Evolutionary conservation across 805 yeast genomes (phyloP), one percentile per base, ranked within the genome.

Genomic region (Candida chilensis): DNA sequence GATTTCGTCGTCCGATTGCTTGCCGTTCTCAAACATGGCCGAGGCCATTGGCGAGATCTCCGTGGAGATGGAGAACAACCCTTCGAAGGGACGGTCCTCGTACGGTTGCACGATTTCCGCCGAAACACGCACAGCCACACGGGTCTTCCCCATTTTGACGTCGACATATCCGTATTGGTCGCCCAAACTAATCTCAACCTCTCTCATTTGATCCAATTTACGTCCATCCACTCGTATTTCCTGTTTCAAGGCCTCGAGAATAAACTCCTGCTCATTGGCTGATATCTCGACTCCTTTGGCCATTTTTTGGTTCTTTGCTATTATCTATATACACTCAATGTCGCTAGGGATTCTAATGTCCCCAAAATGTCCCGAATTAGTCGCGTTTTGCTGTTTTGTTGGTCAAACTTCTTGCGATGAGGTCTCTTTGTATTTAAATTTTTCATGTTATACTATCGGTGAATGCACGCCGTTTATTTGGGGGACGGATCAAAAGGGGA

Each of bases 21-120:
- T 67, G 17, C 77, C 78, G 42, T 74, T 75, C 43, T 88, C 95
- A 50, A 86, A 87, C 41, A 74, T 66, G 1, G 94, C 79, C 4
- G 87, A 77, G 1, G 96, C 95, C 86, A 90, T 80, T 11, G 96
- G 84, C 14, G 87, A 72, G 26, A 84, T 74, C 45, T 92, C 97
- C 2, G 95, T 82, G 29, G 81, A 73, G 10, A 92, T 87, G 16
- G 71, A 64, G 49, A 92, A 87, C 3, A 82, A 45, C 2, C 98
- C 98, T 53, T 92, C 98, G 49, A 85, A 90, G 0, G 96, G 96
- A 32, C 95, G 67, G 41, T 88, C 94, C 29, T 86, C 95, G 38
- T 68, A 79, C 1, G 98, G 98, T 35, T 73, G 71, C 4, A 73
- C 67, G 10, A 92, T 76, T 31, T 74, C 78, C 8, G 94, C 81